Evolutionary conservation across 208 protist species (phyloP).

Genomic region (Jaenimonas drosophilae): DNA sequence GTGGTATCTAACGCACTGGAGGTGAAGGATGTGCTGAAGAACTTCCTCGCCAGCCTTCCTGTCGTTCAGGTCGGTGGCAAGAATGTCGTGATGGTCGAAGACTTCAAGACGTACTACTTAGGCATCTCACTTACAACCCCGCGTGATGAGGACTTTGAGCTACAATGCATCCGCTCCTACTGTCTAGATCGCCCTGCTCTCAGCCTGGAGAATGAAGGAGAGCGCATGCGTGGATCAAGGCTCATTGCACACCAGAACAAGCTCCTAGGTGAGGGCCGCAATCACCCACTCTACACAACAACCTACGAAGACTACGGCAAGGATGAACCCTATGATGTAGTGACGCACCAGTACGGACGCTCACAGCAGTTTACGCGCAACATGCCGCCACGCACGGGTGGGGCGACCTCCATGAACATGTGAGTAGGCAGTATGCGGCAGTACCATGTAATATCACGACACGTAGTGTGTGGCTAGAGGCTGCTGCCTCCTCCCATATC

Average conservation of each 20-base stretch:
- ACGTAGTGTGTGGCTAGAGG: no score
- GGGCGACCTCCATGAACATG: conserved; percentile 87
- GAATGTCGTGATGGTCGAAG: conserved; percentile 29
- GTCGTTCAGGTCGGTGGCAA: conserved; percentile 13
- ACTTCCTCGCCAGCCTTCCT: conserved; percentile 47
- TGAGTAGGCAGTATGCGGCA: no score
- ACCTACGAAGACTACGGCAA: conserved; percentile 68
- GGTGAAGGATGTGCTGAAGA: conserved; percentile 26
- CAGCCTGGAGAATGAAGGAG: conserved; percentile 16
- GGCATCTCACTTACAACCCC: conserved; percentile 41
- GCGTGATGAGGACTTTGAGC: conserved; percentile 69
- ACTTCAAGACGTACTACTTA: conserved; percentile 55
- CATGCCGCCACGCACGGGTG: conserved; percentile 17
- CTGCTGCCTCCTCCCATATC: no score
- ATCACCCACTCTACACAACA: conserved; percentile 69
- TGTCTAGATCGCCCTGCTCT: conserved; percentile 59
- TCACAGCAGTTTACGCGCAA: conserved; percentile 73
- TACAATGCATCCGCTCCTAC: conserved; percentile 75
- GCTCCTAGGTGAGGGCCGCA: conserved; percentile 23
- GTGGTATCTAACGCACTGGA: conserved; percentile 27
- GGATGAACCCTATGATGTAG: conserved; percentile 10
- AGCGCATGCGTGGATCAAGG: conserved; percentile 16
- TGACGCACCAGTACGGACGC: conserved; percentile 22
- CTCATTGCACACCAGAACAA: conserved; percentile 27
- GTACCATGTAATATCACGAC: no score